phyloP scores from a whole-genome alignment of 148 eudicot genomes.

The Cornus controversa region DNA sequence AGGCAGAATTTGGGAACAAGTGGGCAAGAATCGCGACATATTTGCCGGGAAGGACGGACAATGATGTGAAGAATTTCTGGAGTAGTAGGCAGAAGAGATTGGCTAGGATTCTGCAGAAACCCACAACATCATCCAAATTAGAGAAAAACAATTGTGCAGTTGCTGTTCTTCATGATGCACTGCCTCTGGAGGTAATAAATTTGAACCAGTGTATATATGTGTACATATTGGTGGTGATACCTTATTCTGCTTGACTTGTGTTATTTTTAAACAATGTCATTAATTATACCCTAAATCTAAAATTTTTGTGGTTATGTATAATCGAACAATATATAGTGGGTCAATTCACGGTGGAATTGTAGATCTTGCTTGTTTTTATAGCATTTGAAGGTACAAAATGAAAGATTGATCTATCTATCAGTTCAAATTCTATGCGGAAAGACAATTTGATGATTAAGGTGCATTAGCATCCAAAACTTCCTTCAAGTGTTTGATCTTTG shows the following conservation, averaged over 20 bases:
- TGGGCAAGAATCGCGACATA: slow-evolving; percentile 79
- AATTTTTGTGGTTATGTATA: too few species aligned
- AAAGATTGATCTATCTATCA: too few species aligned
- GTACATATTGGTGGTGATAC: too few species aligned
- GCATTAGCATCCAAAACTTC: neutral
- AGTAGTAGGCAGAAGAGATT: slow-evolving; percentile 78
- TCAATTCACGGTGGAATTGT: too few species aligned
- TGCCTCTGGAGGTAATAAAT: slow-evolving; percentile 26
- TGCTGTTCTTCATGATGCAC: slow-evolving; percentile 21
- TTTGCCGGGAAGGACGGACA: slow-evolving; percentile 74
- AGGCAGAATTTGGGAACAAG: slow-evolving; percentile 66
- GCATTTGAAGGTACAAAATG: too few species aligned
- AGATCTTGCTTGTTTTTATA: too few species aligned
- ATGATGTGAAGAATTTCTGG: slow-evolving; percentile 92
- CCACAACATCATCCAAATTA: slow-evolving; percentile 15
- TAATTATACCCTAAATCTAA: too few species aligned
- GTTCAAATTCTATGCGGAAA: too few species aligned
- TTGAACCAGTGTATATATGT: neutral
- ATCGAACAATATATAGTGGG: too few species aligned
- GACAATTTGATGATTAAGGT: neutral
- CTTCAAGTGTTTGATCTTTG: neutral
- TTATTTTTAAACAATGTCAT: too few species aligned
- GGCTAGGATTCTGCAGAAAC: slow-evolving; percentile 48
- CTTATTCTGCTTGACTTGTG: too few species aligned
- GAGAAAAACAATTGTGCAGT: slow-evolving; percentile 14